Base-by-base conservation (phyloP, 805 yeast genomes). In the Kazachstania psychrophila region DNA sequence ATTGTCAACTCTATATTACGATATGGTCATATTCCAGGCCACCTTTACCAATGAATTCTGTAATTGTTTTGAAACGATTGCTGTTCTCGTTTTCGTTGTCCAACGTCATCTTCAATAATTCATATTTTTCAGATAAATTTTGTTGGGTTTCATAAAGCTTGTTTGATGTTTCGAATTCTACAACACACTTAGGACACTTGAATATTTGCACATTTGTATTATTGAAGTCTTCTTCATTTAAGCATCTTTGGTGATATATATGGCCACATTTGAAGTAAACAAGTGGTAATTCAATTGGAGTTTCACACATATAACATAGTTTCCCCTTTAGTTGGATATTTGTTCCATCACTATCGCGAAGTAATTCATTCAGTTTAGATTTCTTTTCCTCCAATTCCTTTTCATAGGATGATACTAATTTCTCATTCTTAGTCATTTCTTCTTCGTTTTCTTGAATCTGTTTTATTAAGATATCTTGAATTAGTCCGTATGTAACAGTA, bases 21-120 rank as follows among this genome's bases (percentile, higher is more conserved):
- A 39, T 15, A 28, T 41, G 45, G 6, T 47, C 26, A 41, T 58
- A 58, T 33, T 79, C 85, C 75, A 88, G 72, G 0, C 81, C 89
- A 2, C 98, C 98, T 40, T 87, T 72, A 2, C 96, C 95, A 31
- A 88, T 72, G 55, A 79, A 88, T 38, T 85, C 94, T 40, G 80
- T 72, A 36, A 89, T 72, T 3, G 79, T 78, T 51, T 76, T 79
- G 56, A 88, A 79, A 45, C 83, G 71, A 46, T 81, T 84, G 4
- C 60, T 69, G 27, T 69, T 60, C 2, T 62, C 62, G 3, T 56
- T 61, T n/a, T 64, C 49, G 28, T 68, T 75, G 17, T 62, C 50
- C 39, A 92, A 57, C 5, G 79, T 68, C 23, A 69, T 64, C 36
- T 72, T 64, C 50, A 92, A 79, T 36, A 79, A 51, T 20, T 79